These are phyloP conservation scores for Botrytis squamosa DNA, from an alignment of 2,329 filamentous ascomycete species.

Conservation along the genomic window DNA sequence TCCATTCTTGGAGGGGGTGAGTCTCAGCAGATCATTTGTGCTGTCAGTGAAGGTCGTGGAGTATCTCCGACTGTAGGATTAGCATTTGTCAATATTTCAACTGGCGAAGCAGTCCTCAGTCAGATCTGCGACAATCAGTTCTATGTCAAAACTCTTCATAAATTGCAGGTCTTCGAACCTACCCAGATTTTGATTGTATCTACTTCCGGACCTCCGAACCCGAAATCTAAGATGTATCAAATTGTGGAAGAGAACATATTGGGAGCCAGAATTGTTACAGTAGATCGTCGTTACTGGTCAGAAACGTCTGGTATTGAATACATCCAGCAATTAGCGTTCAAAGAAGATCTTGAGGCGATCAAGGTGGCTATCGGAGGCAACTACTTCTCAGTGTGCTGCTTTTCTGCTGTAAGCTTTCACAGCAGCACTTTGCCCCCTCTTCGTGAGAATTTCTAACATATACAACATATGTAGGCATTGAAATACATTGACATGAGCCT, in stretches of 20 bases:
- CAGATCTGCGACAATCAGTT: constrained; percentile 93
- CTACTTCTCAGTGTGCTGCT: constrained; percentile 80
- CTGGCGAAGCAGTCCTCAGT: constrained; percentile 79
- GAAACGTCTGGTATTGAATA: constrained; percentile 75
- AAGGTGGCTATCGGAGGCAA: constrained; percentile 79
- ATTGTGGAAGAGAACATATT: constrained; percentile 72
- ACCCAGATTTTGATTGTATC: constrained; percentile 76
- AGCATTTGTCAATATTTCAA: constrained; percentile 83
- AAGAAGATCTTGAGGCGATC: constrained; percentile 75
- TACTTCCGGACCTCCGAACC: constrained; percentile 62
- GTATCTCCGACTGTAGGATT: constrained; percentile 81
- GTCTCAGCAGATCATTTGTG: constrained; percentile 77
- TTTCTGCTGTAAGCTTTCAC: constrained; percentile 68
- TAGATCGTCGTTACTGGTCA: constrained; percentile 82
- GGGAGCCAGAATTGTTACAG: constrained; percentile 57
- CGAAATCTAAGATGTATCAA: constrained; percentile 69
- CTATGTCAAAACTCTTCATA: constrained; percentile 84
- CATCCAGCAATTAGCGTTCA: constrained; percentile 75
- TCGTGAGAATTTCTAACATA: constrained; percentile 20
- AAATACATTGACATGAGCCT: constrained; percentile 76
- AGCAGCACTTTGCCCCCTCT: not conserved
- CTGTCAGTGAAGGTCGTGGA: constrained; percentile 82
- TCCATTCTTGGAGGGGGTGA: constrained; percentile 46
- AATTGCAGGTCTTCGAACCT: constrained; percentile 77
- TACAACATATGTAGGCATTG: constrained; percentile 56